Conservation (phyloP, 169 alveolate genomes). For the Eimeria acervulina region DNA sequence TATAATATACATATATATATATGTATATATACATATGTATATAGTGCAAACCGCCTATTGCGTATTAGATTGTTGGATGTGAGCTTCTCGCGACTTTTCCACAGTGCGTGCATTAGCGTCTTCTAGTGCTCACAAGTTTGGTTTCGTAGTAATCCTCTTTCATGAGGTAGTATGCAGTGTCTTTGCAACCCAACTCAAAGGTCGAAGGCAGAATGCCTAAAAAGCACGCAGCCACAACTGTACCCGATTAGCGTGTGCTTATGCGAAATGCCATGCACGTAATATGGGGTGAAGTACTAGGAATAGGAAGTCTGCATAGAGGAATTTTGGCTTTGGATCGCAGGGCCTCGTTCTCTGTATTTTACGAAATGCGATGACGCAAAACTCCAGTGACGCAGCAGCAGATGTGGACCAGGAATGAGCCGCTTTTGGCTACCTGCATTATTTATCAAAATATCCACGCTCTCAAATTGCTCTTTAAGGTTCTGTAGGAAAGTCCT, state of each 20-base stretch:
- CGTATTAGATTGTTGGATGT: too few relatives aligned
- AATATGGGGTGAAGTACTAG: background rate
- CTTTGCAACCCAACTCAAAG: slow-evolving; percentile 8
- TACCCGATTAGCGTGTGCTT: background rate
- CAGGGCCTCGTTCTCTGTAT: background rate
- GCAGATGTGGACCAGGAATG: background rate
- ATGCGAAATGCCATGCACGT: background rate
- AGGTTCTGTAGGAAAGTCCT: background rate
- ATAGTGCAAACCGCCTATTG: background rate
- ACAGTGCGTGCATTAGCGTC: too few relatives aligned
- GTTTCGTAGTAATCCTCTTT: background rate
- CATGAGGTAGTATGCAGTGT: background rate
- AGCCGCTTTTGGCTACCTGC: background rate
- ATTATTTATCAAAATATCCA: background rate
- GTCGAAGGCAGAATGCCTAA: background rate
- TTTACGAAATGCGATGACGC: background rate
- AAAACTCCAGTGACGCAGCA: background rate
- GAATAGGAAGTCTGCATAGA: too few relatives aligned
- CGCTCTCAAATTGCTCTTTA: background rate
- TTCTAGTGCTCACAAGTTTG: background rate
- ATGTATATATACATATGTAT: too few relatives aligned
- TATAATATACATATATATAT: too few relatives aligned
- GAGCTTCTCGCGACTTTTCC: too few relatives aligned
- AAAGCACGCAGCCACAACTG: background rate
- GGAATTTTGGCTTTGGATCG: background rate